These are phyloP conservation scores for Terfezia boudieri DNA, from an alignment of 495 filamentous ascomycete genomes.

Conservation along the genomic window DNA sequence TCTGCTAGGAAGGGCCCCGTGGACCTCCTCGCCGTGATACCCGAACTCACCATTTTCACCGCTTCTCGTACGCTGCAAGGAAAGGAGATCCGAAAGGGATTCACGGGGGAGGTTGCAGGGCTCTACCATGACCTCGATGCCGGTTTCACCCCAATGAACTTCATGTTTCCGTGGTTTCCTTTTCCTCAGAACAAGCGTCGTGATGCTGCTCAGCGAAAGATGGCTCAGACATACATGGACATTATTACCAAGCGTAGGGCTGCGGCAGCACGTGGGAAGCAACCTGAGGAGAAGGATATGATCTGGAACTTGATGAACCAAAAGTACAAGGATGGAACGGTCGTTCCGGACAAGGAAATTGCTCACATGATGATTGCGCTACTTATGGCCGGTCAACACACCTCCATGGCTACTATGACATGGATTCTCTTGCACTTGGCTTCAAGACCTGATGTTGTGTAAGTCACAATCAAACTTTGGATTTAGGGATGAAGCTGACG, in stretches of 20 bases:
- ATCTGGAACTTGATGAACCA: slow-evolving; percentile 67
- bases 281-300: slow-evolving; percentile 37
- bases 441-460: slow-evolving; percentile 44
- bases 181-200: slow-evolving; percentile 62
- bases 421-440: slow-evolving; percentile 70
- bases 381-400: slow-evolving; percentile 77
- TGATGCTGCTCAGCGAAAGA: slow-evolving; percentile 49
- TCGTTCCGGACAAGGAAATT: slow-evolving; percentile 55
- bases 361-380: slow-evolving; percentile 86
- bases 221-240: slow-evolving; percentile 56
- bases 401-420: slow-evolving; percentile 54
- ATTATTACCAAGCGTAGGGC: slow-evolving; percentile 46
- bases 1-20: slow-evolving; percentile 40
- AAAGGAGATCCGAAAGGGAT: slow-evolving; percentile 51
- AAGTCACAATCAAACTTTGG: slow-evolving; percentile 11
- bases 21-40: slow-evolving; percentile 47
- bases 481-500: not conserved
- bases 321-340: slow-evolving; percentile 48
- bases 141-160: slow-evolving; percentile 67
- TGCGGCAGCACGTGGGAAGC: not conserved
- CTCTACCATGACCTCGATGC: slow-evolving; percentile 68
- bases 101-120: slow-evolving; percentile 49
- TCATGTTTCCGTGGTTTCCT: slow-evolving; percentile 70
- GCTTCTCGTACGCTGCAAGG: slow-evolving; percentile 62
- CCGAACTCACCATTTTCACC: slow-evolving; percentile 70